Evolutionary conservation across 768 basidiomycete genomes (phyloP), one percentile per base, ranked within the genome.

Genomic region (Collybiopsis confluens): DNA sequence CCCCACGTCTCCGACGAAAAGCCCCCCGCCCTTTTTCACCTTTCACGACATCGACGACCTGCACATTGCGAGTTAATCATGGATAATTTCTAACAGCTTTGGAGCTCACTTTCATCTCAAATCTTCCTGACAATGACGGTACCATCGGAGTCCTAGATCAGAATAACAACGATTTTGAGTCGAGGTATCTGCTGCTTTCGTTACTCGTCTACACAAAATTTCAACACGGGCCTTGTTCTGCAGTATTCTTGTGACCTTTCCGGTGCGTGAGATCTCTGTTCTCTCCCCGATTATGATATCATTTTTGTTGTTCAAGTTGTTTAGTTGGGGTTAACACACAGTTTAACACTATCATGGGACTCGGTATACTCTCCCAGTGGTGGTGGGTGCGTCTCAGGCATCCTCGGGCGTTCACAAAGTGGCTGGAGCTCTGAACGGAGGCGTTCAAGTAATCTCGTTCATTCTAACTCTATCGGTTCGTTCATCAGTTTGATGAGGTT

Each of bases 381-480:
- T n/a, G n/a, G 45, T 67, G 46, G 36, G 63, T 72, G 21, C 64
- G 73, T 49, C 67, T 58, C 46, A 66, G 63, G 48, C 68, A 69
- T 61, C 70, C 72, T 42, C 59, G 70, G 48, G 65, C 65, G 65
- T 73, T 73, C 65, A 69, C 68, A 42, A 72, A 72, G 3, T 11
- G 9, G 64, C 71, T 15, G 70, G 69, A 35, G 71, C 68, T 35
- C 59, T 74, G 36, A 71, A 74, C 56, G 69, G 69, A 24, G 73
- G 73, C 48, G 73, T 71, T 11, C 68, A 68, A 57, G 68, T 69
- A 46, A 66, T 69, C 55, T 62, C 62, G 18, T 69, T 69, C 59
- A 64, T 69, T 30, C 64, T 69, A 50, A 69, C 68, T 49, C 43
- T 59, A 42, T 55, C 58, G 45, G 56, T 42, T 42, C n/a, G 6